phyloP scores from a whole-genome alignment of 2,329 filamentous ascomycete species.

The Fusarium sp. region DNA sequence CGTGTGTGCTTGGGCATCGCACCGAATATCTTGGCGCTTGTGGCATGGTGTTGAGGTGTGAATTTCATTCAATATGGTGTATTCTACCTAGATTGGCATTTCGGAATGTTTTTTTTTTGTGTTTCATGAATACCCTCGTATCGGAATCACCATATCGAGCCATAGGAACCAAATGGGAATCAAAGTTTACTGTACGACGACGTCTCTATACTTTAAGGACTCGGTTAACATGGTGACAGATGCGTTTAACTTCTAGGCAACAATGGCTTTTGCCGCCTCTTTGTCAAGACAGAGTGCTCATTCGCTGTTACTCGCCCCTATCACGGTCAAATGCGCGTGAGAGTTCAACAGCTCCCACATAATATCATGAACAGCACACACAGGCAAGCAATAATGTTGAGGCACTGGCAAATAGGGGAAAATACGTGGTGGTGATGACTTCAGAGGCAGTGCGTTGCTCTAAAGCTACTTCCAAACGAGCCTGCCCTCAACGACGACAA shows the following conservation, averaged over 20 bases:
- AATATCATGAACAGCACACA: neutral
- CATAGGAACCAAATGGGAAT: slow-evolving; percentile 18
- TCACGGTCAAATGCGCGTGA: slow-evolving; percentile 25
- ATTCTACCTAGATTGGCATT: slow-evolving; percentile 32
- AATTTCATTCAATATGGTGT: slow-evolving; percentile 18
- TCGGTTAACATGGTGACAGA: neutral
- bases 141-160: neutral
- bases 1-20: neutral
- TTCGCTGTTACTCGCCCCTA: slow-evolving; percentile 34
- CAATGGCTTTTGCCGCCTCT: neutral
- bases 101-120: neutral
- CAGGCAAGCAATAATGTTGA: neutral
- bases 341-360: slow-evolving; percentile 9
- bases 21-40: slow-evolving; percentile 17
- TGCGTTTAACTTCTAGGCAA: neutral
- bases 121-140: slow-evolving; percentile 34
- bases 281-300: slow-evolving; percentile 1
- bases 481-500: neutral
- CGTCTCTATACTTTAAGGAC: neutral
- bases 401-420: neutral
- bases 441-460: neutral
- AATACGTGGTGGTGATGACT: slow-evolving; percentile 1
- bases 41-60: slow-evolving; percentile 39
- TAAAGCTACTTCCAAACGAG: slow-evolving; percentile 25
- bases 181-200: slow-evolving; percentile 17